phyloP scores from a whole-genome alignment of 345 rosid species.

The Heritiera fomes region DNA sequence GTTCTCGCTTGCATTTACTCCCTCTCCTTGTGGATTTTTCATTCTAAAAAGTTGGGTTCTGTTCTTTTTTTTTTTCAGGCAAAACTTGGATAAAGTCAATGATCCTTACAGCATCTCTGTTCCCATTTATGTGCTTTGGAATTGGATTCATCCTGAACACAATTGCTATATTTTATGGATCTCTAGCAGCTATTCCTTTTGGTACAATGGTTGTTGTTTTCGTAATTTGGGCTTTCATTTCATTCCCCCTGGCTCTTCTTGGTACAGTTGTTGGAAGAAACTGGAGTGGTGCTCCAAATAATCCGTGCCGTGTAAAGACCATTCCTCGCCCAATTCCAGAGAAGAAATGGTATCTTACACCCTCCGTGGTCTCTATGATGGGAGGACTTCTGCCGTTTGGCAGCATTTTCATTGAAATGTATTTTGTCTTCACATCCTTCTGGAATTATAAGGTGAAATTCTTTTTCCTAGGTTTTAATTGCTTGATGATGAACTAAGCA shows the following conservation, averaged over 20 bases:
- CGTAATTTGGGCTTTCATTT: conserved; percentile 93
- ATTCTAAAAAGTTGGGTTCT: background rate
- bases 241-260: conserved; percentile 94
- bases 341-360: conserved; percentile 96
- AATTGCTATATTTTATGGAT: conserved; percentile 86
- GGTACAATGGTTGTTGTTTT: conserved; percentile 95
- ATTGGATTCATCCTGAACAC: conserved; percentile 89
- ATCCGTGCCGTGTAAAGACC: conserved; percentile 97
- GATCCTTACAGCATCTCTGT: conserved; percentile 92
- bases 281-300: conserved; percentile 96
- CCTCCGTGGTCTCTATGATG: conserved; percentile 85
- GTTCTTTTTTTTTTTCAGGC: conserved; percentile 44
- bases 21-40: background rate
- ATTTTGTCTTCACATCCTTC: conserved; percentile 89
- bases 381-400: conserved; percentile 93
- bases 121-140: conserved; percentile 94
- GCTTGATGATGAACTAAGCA: conserved; percentile 10
- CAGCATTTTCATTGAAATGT: conserved; percentile 93
- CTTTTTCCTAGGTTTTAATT: conserved; percentile 9
- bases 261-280: conserved; percentile 95
- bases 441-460: conserved; percentile 90
- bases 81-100: conserved; percentile 94
- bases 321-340: conserved; percentile 96
- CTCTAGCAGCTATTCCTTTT: conserved; percentile 95
- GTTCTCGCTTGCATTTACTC: background rate